These are phyloP conservation scores for Microcyclospora pomicola DNA, from an alignment of 2,329 filamentous ascomycete species.

Conservation along the genomic window DNA sequence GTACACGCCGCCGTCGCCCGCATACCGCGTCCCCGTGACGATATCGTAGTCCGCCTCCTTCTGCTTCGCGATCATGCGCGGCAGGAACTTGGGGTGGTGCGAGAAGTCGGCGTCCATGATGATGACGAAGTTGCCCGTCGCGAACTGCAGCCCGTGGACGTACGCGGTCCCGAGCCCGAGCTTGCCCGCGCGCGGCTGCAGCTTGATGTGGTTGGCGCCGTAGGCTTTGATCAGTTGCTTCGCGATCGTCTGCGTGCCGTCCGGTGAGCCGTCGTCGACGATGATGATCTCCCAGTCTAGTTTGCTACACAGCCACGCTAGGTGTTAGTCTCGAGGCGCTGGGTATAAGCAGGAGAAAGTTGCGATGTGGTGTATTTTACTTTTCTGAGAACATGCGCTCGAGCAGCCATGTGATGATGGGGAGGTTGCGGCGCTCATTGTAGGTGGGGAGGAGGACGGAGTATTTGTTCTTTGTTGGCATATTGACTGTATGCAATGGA, in stretches of 20 bases:
- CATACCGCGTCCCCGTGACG: conserved; percentile 90
- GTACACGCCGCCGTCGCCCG: conserved; percentile 70
- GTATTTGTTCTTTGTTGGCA: conserved; percentile 66
- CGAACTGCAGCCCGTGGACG: conserved; percentile 84
- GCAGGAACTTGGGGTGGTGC: conserved; percentile 98
- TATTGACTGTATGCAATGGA: conserved; percentile 7
- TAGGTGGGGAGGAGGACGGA: conserved; percentile 96
- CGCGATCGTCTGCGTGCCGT: conserved; percentile 84
- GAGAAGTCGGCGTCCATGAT: conserved; percentile 99
- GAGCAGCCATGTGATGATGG: conserved; percentile 88
- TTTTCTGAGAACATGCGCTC: conserved; percentile 81
- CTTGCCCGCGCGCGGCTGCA: conserved; percentile 85
- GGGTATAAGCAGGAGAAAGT: background rate
- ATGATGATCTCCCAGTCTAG: conserved; percentile 97
- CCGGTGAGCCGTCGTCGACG: conserved; percentile 93
- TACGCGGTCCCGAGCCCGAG: conserved; percentile 95
- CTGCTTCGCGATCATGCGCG: conserved; percentile 78
- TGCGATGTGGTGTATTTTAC: conserved; percentile 33
- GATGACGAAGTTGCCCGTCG: conserved; percentile 86
- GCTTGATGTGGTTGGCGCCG: conserved; percentile 56
- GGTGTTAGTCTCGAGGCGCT: background rate
- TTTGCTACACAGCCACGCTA: conserved; percentile 41
- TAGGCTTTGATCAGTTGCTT: conserved; percentile 82
- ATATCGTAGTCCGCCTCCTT: conserved; percentile 75
- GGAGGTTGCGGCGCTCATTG: conserved; percentile 95